These are phyloP conservation scores for Ustilago lituana DNA, from an alignment of 1,284 basidiomycete species.

Conservation along the genomic window DNA sequence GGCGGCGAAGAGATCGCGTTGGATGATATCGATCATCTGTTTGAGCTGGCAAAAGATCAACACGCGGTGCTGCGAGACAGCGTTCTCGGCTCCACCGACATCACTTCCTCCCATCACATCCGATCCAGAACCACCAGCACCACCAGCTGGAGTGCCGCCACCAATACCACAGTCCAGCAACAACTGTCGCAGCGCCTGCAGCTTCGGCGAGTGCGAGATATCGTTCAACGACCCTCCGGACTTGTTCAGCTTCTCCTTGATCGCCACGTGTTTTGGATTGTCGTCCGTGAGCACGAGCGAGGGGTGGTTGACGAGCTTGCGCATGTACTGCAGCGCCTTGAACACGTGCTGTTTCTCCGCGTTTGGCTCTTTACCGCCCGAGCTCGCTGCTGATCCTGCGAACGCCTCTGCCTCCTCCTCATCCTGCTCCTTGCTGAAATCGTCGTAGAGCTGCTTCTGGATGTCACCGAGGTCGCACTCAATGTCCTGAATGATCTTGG, in stretches of 20 bases:
- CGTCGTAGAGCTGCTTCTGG: constrained; percentile 79
- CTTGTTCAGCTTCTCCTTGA: constrained; percentile 73
- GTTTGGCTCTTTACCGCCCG: constrained; percentile 71
- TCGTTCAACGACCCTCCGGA: constrained; percentile 73
- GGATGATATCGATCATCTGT: constrained; percentile 98
- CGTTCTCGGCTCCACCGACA: constrained; percentile 71
- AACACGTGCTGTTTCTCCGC: constrained; percentile 68
- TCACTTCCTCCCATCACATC: background rate
- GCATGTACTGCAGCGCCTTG: constrained; percentile 85
- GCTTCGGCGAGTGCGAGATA: constrained; percentile 90
- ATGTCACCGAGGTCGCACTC: constrained; percentile 88
- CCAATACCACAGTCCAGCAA: constrained; percentile 90
- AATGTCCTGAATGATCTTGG: constrained; percentile 99
- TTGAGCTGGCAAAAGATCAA: constrained; percentile 99
- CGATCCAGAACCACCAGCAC: constrained; percentile 1
- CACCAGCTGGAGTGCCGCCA: constrained; percentile 67
- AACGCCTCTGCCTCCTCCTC: constrained; percentile 70
- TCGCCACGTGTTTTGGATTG: constrained; percentile 71
- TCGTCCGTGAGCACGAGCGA: constrained; percentile 65
- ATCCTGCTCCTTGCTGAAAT: constrained; percentile 74
- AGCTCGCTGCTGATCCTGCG: constrained; percentile 49
- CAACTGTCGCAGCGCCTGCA: constrained; percentile 73
- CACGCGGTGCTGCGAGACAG: constrained; percentile 91
- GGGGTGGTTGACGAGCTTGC: constrained; percentile 98
- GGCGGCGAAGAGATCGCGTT: constrained; percentile 87